Evolutionary conservation across 1,139 yeast genomes (phyloP).

Genomic region (Debaryomyces singareniensis): DNA sequence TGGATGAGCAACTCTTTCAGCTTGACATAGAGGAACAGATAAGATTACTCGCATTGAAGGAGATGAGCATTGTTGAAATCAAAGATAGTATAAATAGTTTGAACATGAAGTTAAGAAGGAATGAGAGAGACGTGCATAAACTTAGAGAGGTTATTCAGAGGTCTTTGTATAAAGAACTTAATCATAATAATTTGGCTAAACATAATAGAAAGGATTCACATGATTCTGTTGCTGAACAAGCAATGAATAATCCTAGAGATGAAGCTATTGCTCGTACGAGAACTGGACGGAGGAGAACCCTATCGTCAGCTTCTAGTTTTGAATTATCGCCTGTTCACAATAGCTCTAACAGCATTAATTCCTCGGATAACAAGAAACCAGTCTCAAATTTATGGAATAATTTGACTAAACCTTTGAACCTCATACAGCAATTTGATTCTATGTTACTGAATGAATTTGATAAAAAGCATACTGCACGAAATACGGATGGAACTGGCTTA

Average conservation of each 20-base stretch:
- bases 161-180: conserved; percentile 31
- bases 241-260: conserved; percentile 26
- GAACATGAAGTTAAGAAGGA: conserved; percentile 24
- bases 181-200: conserved; percentile 2
- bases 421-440: conserved; percentile 64
- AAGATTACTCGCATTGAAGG: conserved; percentile 52
- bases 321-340: background rate
- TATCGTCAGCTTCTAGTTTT: conserved; percentile 7
- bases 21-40: conserved; percentile 50
- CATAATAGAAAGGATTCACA: conserved; percentile 1
- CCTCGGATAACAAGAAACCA: conserved; percentile 5
- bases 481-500: background rate
- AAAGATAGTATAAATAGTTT: conserved; percentile 41
- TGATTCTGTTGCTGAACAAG: conserved; percentile 7
- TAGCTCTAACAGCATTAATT: background rate
- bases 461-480: conserved; percentile 13
- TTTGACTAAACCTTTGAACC: conserved; percentile 51
- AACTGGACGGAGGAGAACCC: conserved; percentile 17
- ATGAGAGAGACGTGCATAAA: conserved; percentile 43
- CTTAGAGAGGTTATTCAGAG: conserved; percentile 37
- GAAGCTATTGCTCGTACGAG: conserved; percentile 29
- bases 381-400: conserved; percentile 30
- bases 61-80: conserved; percentile 53
- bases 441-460: conserved; percentile 64
- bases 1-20: conserved; percentile 19